Conservation (phyloP, 2,329 filamentous ascomycete genomes). For the Penicillium sp. region DNA sequence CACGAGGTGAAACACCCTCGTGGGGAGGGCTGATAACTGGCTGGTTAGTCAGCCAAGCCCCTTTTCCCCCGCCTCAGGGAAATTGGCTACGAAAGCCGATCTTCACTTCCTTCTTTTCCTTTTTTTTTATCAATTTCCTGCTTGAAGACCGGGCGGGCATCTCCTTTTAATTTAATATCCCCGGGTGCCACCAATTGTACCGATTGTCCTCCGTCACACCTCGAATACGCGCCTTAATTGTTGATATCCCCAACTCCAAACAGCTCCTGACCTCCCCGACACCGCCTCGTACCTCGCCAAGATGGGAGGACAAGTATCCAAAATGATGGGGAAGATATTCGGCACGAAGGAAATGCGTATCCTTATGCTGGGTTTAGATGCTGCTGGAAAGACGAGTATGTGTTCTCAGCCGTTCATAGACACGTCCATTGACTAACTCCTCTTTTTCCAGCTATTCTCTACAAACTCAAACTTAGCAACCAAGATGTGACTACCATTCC, state of each 20-base stretch:
- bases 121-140: slow-evolving; percentile 17
- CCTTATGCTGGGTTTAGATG: slow-evolving; percentile 96
- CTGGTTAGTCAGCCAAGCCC: slow-evolving; percentile 38
- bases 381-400: slow-evolving; percentile 90
- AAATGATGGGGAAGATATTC: slow-evolving; percentile 98
- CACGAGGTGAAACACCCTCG: slow-evolving; percentile 12
- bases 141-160: background rate
- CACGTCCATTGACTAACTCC: slow-evolving; percentile 2
- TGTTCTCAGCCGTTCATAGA: background rate
- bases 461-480: slow-evolving; percentile 92
- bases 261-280: slow-evolving; percentile 6
- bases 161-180: background rate
- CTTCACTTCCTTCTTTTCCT: slow-evolving; percentile 10
- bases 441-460: slow-evolving; percentile 72
- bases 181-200: background rate
- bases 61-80: slow-evolving; percentile 37
- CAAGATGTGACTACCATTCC: slow-evolving; percentile 98
- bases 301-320: slow-evolving; percentile 93
- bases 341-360: slow-evolving; percentile 99
- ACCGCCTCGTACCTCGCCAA: slow-evolving; percentile 36
- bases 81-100: slow-evolving; percentile 9
- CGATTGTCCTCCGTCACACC: background rate
- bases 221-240: slow-evolving; percentile 2
- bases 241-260: slow-evolving; percentile 4
- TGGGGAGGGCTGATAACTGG: background rate